Evolutionary conservation across 495 filamentous ascomycete species (phyloP).

Genomic region (Penicillium atrosanguineum): DNA sequence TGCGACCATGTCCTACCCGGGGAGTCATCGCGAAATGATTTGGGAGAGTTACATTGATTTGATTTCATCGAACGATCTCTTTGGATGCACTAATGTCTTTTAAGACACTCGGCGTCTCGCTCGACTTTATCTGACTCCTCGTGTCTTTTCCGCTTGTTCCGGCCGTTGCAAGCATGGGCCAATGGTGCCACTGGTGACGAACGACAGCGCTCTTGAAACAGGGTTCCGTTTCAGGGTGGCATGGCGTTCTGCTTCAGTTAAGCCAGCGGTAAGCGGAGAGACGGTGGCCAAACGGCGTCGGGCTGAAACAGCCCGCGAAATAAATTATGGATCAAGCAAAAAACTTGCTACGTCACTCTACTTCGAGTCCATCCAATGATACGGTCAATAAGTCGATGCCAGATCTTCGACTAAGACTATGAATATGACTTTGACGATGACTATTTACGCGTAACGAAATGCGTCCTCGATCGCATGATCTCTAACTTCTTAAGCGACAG

Average conservation of each 20-base stretch:
- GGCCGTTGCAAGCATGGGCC: background rate
- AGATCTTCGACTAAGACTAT: background rate
- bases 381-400: background rate
- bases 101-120: conserved; percentile 1
- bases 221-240: conserved; percentile 4
- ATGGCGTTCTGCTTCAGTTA: conserved; percentile 5
- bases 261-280: background rate
- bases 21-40: too few relatives aligned
- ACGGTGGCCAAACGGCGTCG: background rate
- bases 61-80: background rate
- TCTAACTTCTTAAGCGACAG: conserved; percentile 30
- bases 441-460: background rate
- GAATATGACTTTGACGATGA: background rate
- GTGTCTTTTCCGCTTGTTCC: background rate
- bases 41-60: background rate
- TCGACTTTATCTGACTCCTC: background rate
- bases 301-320: conserved; percentile 8
- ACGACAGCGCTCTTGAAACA: conserved; percentile 9
- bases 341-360: background rate
- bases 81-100: background rate
- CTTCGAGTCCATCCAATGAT: background rate
- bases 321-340: conserved; percentile 9
- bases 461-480: background rate
- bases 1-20: background rate
- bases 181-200: background rate